Conservation (phyloP, 2,329 filamentous ascomycete species). For the Biscogniauxia marginata region DNA sequence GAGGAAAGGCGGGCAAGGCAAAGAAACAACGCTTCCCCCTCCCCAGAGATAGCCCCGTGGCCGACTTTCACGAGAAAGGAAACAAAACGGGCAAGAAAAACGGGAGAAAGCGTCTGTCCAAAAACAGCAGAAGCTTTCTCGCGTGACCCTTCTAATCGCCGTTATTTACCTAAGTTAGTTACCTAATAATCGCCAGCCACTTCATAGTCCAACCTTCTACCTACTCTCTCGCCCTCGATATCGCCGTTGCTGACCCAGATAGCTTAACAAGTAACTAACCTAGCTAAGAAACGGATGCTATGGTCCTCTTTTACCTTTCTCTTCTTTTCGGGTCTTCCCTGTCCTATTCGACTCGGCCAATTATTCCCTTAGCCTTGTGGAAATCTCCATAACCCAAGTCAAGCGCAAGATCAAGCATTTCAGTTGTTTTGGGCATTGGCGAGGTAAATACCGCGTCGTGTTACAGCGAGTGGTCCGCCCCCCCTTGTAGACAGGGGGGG, state of each 20-base stretch:
- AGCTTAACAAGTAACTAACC: background rate
- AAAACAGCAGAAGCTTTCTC: background rate
- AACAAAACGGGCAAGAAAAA: background rate
- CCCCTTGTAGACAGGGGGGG: background rate
- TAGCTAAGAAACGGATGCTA: background rate
- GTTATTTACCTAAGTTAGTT: background rate
- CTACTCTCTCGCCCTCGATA: background rate
- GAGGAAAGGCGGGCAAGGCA: conserved; percentile 3
- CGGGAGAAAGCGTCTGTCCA: background rate
- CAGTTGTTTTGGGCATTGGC: background rate
- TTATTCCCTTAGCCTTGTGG: background rate
- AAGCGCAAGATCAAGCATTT: background rate
- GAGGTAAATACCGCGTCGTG: background rate
- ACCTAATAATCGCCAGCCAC: background rate
- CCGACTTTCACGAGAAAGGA: background rate
- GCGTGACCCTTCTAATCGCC: background rate
- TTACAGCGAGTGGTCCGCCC: background rate
- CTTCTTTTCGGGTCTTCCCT: background rate
- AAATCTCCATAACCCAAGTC: background rate
- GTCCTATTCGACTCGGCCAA: background rate
- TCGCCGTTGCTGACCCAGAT: background rate
- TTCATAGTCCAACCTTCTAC: conserved; percentile 9
- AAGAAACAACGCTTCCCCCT: background rate
- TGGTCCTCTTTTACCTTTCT: background rate
- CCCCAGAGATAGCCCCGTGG: background rate